Base-by-base conservation (phyloP, 495 filamentous ascomycete species). In the Penicillium riverlandense region DNA sequence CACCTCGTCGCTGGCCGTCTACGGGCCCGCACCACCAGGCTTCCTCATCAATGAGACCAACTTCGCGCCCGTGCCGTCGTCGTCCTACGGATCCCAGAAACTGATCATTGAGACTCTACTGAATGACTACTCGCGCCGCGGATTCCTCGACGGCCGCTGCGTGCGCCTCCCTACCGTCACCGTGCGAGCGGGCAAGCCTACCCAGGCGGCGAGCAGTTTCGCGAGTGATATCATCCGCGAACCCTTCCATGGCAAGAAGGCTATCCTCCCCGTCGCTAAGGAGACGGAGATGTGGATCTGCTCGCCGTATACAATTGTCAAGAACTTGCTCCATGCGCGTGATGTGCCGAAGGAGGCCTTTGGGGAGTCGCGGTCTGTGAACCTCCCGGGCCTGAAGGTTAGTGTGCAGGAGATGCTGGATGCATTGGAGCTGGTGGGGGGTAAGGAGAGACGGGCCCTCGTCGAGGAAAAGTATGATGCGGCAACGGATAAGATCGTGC, bases 71-170 rank as follows among this genome's bases (percentile, higher is more conserved):
- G 78, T 80, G 11, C 87, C 87, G 6, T 68, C 79, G 43, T 76
- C 79, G 8, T 84, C 79, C 9, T 91, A 91, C 55, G 87, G 87
- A 38, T 76, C 83, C 40, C 81, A 90, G 68, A 92, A 92, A 63
- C 71, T 89, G 50, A 80, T 89, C 48, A 73, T 75, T 50, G 87
- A 92, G 67, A 73, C 71, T 8, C 66, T 88, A 22, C 59, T 92
- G 52, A 90, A 86, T 55, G 86, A 90, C 53, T 81, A 85, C 64
- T 82, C 82, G 28, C 77, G 87, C 7, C 76, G 79, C 32, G 81
- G 82, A 0, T 79, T 79, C 56, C 52, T 92, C 36, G 78, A 88
- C 48, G 86, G 76, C 0, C 71, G 84, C 8, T 68, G 73, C 11
- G 70, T 84, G 38, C 78, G 87, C 1, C 79, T 92, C 22, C 87